Conservation (phyloP, 495 filamentous ascomycete species). For the Copromyces sp. region DNA sequence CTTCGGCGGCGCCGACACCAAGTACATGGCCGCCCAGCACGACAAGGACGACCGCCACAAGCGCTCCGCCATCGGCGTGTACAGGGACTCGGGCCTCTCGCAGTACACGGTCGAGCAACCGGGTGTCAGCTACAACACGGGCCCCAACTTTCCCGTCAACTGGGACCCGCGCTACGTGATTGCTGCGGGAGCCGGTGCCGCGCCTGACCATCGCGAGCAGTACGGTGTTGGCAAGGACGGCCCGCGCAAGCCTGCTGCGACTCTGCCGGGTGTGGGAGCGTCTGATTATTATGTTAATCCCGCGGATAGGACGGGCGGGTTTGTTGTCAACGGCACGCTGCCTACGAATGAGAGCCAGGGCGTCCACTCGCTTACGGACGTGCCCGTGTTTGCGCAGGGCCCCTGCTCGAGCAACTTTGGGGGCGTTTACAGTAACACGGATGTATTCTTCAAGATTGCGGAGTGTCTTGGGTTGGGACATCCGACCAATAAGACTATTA, state of each 20-base stretch:
- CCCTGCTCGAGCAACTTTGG: conserved; percentile 63
- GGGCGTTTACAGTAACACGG: conserved; percentile 57
- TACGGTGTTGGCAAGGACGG: conserved; percentile 50
- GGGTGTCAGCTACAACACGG: conserved; percentile 47
- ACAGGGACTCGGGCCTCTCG: conserved; percentile 54
- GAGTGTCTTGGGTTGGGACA: conserved; percentile 52
- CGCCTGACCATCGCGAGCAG: conserved; percentile 58
- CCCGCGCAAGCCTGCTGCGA: conserved; percentile 46
- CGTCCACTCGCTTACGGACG: conserved; percentile 66
- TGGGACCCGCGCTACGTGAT: conserved; percentile 71
- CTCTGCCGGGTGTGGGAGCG: conserved; percentile 19
- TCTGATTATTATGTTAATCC: conserved; percentile 48
- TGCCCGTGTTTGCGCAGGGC: conserved; percentile 61
- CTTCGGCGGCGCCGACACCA: conserved; percentile 39
- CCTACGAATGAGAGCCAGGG: conserved; percentile 45
- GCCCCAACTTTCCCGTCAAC: conserved; percentile 58
- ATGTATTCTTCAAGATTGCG: conserved; percentile 65
- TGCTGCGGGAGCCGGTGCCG: conserved; percentile 50
- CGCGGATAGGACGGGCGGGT: conserved; percentile 51
- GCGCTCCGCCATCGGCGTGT: conserved; percentile 57
- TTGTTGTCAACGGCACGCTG: conserved; percentile 59
- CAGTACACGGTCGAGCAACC: conserved; percentile 47
- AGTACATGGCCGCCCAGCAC: conserved; percentile 49
- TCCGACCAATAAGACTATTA: conserved; percentile 13
- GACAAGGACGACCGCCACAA: conserved; percentile 46